Base-by-base conservation (phyloP, 352 stramenopile genomes). In the Pythium catenulatum region DNA sequence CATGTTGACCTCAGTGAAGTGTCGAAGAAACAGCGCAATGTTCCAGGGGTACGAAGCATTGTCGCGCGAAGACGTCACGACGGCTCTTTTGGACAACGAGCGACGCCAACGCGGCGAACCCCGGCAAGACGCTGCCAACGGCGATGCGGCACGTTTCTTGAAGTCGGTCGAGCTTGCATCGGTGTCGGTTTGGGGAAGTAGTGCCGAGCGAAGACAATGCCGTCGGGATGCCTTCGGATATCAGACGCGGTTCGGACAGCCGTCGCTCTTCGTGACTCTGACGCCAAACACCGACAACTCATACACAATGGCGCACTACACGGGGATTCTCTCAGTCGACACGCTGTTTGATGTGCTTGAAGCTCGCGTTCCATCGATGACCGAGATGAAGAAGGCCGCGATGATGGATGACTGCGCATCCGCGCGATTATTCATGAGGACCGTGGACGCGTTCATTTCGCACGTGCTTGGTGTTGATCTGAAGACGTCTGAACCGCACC, bases 251-350 rank as follows among this genome's bases (percentile, higher is more conserved):
- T 82, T 70, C 46, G 72, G 70, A 1, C 39, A 87, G 19, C 72
- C 81, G 17, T 87, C 81, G 15, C 45, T 87, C 21, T 87, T 82
- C 30, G 72, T 87, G 3, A 83, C 81, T 11, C 21, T 82, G 0
- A 79, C 81, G 4, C 81, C 81, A 23, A 87, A 87, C 27, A 74
- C 81, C 13, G 81, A 87, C 61, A 82, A 79, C 39, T 82, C 81
- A 1, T 85, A 74, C 27, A 68, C 66, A 6, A 79, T 85, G 48
- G 66, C 78, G 7, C 78, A 85, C 41, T 79, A 85, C 25, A 54
- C 78, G 4, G 66, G 78, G 4, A 56, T 85, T 32, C 77, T 79
- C 0, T 79, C 66, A 41, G 66, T 79, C 15, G 39, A 41, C 1
- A 74, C 50, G n/a, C 27, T 85, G 2, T 85, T 85, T 30, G 78